Evolutionary conservation across 148 eudicot species (phyloP), one percentile per base, ranked within the genome.

Genomic region (Nepenthes gracilis): DNA sequence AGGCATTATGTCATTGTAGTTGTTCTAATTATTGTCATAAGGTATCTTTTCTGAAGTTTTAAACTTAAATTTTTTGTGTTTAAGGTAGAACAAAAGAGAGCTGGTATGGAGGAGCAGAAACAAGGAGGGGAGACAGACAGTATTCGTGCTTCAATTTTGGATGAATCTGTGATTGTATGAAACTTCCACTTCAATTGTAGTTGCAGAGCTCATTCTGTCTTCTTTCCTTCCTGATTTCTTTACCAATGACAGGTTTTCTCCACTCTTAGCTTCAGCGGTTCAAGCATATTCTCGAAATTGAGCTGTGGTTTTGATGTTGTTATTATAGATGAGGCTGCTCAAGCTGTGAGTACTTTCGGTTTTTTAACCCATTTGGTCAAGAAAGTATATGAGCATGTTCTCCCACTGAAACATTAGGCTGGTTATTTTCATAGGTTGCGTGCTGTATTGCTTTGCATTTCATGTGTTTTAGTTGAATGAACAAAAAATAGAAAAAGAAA

Each of bases 241-340:
- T 59, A 8, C 63, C 64, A 53, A 60, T 64, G 61, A 63, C 92
- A 92, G 98, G 98, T 93, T 38, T 88, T 93, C 77, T 93, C 96
- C 35, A 93, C 98, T 48, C 98, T 93, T 73, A 93, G 98, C 80
- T 93, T 88, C 75, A 93, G 96, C 65, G 98, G 96, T 63, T 88
- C 97, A 57, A 37, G 75, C 57, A 77, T 88, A 64, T 88, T 88
- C 64, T 75, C 86, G 58, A 88, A 86, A 76, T 57, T 84, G 67
- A 93, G 80, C 70, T 95, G 89, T 33, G 68, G 69, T 62, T 93
- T 88, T 76, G 98, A 93, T 74, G 83, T 93, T 74, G 96, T 93
- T 64, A 83, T 93, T 62, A 88, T 93, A 64, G 98, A 93, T 67
- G 98, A 93, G 84, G 98, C 98, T 67, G 98, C 98, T 68, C 98